Evolutionary conservation across 306 rosid genomes (phyloP), one percentile per base, ranked within the genome.

Genomic region (Fagus sylvatica): DNA sequence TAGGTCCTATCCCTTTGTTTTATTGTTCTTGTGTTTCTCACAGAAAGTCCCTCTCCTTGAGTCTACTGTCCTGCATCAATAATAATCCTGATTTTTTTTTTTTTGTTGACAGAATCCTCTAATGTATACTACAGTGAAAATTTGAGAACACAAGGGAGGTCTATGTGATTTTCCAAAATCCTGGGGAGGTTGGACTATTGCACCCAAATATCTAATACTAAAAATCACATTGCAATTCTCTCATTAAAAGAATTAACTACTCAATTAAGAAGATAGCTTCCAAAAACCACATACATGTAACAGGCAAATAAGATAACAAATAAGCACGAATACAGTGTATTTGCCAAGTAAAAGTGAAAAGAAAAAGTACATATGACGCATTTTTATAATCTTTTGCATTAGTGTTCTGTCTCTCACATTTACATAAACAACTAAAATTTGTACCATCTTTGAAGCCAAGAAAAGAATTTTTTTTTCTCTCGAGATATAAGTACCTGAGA

Each of bases 401-500:
- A 22, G 19, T 28, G 3, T 60, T 60, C 15, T 46, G 51, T 46
- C 15, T 10, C 13, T 46, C 51, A 9, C 51, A 46, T 46, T 46
- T 46, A 46, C 61, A 41, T 76, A 56, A 59, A 22, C 67, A 76
- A 73, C 53, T 39, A 49, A 32, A 59, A 39, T 65, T n/a, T 65
- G 46, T 39, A 55, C 11, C 22, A 78, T 73, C 66, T 66, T 72
- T 28, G 5, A 60, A 69, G 71, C 55, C 71, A 65, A 43, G 32
- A 43, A 66, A 75, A 42, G 6, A 11, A 32, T 81, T 41, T 81
- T 41, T 48, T 83, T 61, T 53, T 49, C 53, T 59, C 61, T 39
- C 53, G 79, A 74, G 51, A 72, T 34, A 53, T 15, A 80, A 79
- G 41, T 83, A 92, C 98, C 99, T 95, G 99, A 78, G 97, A 88